Percentiles rank a stretch among this genome's conserved stretches.
phyloP scores from a whole-genome alignment of 83 land plant species.

The Diphasiastrum complanatum region DNA sequence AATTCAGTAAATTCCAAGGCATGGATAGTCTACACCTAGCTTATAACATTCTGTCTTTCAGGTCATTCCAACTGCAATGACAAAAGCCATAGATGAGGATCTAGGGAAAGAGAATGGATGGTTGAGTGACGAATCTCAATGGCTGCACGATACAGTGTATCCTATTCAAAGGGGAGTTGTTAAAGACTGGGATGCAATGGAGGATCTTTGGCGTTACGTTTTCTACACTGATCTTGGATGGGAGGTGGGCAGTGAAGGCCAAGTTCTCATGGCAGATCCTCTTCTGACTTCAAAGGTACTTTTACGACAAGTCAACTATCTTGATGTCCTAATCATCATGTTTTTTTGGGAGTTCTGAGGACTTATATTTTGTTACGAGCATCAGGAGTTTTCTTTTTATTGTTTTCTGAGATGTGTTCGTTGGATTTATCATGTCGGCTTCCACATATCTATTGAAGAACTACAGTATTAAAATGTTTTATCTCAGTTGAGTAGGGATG shows the following conservation, averaged over 20 bases:
- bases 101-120: background rate
- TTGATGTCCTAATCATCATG: too few species aligned
- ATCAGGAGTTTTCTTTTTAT: background rate
- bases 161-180: constrained; percentile 84
- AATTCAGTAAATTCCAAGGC: too few species aligned
- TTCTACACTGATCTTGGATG: constrained; percentile 81
- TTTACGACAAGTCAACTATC: background rate
- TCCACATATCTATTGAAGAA: too few species aligned
- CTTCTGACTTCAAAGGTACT: constrained; percentile 84
- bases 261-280: constrained; percentile 88
- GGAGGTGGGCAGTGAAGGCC: constrained; percentile 99
- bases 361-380: too few species aligned
- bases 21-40: too few species aligned
- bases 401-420: too few species aligned
- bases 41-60: too few species aligned
- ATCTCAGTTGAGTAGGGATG: too few species aligned
- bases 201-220: constrained; percentile 82
- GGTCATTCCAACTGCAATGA: constrained; percentile 18
- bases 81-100: constrained; percentile 13
- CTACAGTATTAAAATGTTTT: too few species aligned
- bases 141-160: constrained; percentile 50
- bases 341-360: too few species aligned
- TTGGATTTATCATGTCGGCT: too few species aligned
- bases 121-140: background rate
- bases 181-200: constrained; percentile 98